Percentiles rank a stretch among this genome's conserved stretches.
phyloP scores from a whole-genome alignment of 345 rosid species.

The Citrus sinensis region DVS_A1.0 CM039163.1:45245501-45246000 shows the following conservation, averaged over 20 bases:
- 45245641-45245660: not conserved
- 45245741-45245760: not conserved
- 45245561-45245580: not conserved
- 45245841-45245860: no score
- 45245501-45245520: not conserved
- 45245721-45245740: not conserved
- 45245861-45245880: no score
- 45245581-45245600: not conserved
- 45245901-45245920: no score
- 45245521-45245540: not conserved
- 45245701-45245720: not conserved
- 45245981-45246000: no score
- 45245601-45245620: not conserved
- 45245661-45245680: not conserved
- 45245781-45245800: not conserved
- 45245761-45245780: not conserved
- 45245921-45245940: no score
- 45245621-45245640: not conserved
- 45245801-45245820: not conserved
- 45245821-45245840: no score
- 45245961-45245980: no score
- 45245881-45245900: no score
- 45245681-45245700: not conserved
- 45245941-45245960: no score
- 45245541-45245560: not conserved